phyloP scores from a whole-genome alignment of 140 eudicot species.

The Cichorium intybus region DNA sequence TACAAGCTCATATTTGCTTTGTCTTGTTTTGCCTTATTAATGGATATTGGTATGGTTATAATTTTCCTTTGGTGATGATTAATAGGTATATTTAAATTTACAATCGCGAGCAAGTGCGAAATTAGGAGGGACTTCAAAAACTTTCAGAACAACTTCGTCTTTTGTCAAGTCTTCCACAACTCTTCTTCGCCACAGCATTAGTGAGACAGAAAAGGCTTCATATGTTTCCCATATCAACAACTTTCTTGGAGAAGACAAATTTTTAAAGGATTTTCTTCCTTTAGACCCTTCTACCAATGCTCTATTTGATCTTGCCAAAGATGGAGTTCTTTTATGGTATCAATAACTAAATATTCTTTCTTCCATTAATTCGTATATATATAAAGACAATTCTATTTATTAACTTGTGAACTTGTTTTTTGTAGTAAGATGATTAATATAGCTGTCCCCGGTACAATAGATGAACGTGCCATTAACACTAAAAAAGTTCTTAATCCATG shows the following conservation, averaged over 20 bases:
- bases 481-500: conserved; percentile 70
- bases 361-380: not conserved
- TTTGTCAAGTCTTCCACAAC: conserved; percentile 76
- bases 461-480: conserved; percentile 82
- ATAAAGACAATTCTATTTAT: conserved; percentile 12
- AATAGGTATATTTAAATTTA: conserved; percentile 64
- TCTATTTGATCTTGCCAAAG: conserved; percentile 71
- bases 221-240: conserved; percentile 77
- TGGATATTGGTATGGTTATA: not conserved
- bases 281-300: conserved; percentile 60
- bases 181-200: conserved; percentile 73
- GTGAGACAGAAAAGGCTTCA: conserved; percentile 79
- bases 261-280: conserved; percentile 70
- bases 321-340: conserved; percentile 89
- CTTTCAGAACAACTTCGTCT: conserved; percentile 50
- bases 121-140: conserved; percentile 55
- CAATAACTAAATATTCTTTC: conserved; percentile 1
- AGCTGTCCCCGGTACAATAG: conserved; percentile 89
- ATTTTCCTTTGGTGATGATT: not conserved
- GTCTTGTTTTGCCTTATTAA: not conserved
- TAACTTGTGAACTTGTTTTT: conserved; percentile 1
- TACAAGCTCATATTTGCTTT: too few relatives aligned
- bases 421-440: conserved; percentile 82
- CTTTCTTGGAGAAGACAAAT: conserved; percentile 70
- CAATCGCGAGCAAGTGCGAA: conserved; percentile 67